Conservation (phyloP, 2,329 filamentous ascomycete species). For the Aspergillus sp. region DNA sequence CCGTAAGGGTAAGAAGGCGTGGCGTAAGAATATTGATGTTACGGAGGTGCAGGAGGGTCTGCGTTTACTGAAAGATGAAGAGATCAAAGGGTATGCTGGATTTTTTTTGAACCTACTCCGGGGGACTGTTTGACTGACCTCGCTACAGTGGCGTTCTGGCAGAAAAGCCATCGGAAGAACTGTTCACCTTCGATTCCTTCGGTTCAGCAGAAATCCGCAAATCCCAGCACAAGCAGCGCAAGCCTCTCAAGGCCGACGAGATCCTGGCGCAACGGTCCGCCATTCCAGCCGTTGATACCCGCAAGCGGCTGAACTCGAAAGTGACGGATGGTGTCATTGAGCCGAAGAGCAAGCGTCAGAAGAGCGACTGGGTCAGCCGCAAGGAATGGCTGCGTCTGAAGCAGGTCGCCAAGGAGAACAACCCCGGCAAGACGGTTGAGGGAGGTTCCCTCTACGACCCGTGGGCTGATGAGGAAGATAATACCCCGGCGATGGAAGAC, state of each 20-base stretch:
- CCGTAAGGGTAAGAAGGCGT: constrained; percentile 96
- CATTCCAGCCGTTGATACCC: constrained; percentile 72
- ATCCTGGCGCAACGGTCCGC: constrained; percentile 84
- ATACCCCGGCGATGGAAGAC: constrained; percentile 42
- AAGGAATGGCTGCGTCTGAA: constrained; percentile 80
- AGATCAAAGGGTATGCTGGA: constrained; percentile 73
- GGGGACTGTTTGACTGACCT: constrained; percentile 11
- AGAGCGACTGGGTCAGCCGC: constrained; percentile 75
- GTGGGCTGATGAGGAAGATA: constrained; percentile 62
- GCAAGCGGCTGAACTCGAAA: constrained; percentile 71
- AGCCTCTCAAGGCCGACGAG: constrained; percentile 83
- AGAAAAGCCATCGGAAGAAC: constrained; percentile 77
- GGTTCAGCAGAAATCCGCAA: constrained; percentile 69
- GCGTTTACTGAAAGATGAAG: constrained; percentile 79
- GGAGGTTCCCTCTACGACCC: constrained; percentile 68
- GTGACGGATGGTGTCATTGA: constrained; percentile 71
- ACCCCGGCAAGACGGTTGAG: constrained; percentile 52
- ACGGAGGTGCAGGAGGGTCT: constrained; percentile 81
- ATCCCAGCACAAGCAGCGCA: constrained; percentile 65
- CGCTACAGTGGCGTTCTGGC: constrained; percentile 71
- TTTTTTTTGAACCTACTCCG: neutral
- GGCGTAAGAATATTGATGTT: constrained; percentile 97
- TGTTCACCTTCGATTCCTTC: constrained; percentile 78
- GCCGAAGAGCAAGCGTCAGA: constrained; percentile 67
- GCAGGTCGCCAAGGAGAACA: constrained; percentile 70